phyloP scores from a whole-genome alignment of 1,284 basidiomycete genomes.

The Ustilago hordei region DNA sequence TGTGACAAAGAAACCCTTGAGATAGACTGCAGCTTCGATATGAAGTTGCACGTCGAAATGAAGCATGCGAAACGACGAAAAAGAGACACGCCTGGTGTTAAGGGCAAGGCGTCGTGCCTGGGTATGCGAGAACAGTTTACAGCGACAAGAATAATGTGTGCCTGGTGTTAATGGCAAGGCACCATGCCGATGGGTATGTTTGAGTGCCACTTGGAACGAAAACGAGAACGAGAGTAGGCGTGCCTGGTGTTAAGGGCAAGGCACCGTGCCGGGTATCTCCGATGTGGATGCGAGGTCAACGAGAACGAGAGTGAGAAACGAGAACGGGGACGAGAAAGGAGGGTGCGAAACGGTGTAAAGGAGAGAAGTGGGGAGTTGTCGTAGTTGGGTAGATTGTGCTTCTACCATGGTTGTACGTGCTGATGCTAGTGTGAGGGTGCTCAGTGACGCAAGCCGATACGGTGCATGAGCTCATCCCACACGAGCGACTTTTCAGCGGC shows the following conservation, averaged over 20 bases:
- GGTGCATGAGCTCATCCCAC: conserved; percentile 43
- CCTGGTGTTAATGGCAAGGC: conserved; percentile 52
- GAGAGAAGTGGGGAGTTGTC: neutral
- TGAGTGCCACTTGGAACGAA: neutral
- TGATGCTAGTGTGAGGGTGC: neutral
- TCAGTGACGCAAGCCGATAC: conserved; percentile 43
- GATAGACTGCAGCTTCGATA: neutral
- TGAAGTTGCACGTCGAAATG: conserved; percentile 1
- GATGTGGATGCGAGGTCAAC: conserved; percentile 9
- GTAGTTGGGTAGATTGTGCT: neutral
- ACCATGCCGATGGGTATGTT: conserved; percentile 34
- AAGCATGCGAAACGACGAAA: conserved; percentile 16
- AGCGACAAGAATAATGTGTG: conserved; percentile 2
- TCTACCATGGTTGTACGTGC: neutral
- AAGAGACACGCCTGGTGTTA: conserved; percentile 38
- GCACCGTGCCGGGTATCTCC: conserved; percentile 40
- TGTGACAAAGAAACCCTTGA: conserved; percentile 14
- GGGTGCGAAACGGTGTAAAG: neutral
- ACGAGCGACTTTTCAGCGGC: conserved; percentile 65
- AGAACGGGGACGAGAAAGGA: neutral
- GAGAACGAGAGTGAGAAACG: conserved; percentile 3
- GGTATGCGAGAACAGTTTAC: conserved; percentile 26
- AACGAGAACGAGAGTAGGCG: neutral
- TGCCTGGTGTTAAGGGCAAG: conserved; percentile 52
- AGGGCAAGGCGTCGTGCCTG: conserved; percentile 44